Conservation (phyloP, 306 rosid species). For the Vicia faba region DNA sequence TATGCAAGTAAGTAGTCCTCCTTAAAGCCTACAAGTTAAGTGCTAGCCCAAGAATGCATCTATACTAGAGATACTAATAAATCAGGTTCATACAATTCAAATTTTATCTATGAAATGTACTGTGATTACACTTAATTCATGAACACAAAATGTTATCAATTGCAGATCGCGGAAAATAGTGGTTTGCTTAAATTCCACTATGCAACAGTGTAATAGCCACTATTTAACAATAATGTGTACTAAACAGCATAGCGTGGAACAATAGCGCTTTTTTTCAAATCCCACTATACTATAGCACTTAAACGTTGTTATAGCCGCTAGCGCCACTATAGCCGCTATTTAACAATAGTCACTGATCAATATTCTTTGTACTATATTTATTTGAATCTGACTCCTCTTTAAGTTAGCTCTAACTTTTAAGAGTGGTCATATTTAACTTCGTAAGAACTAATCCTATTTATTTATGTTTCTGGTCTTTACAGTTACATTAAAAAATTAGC, state of each 20-base stretch:
- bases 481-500: constrained; percentile 23
- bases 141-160: not conserved
- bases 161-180: too few relatives aligned
- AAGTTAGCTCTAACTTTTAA: not conserved
- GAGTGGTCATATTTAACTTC: not conserved
- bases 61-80: constrained; percentile 10
- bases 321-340: too few relatives aligned
- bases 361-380: not conserved
- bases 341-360: too few relatives aligned
- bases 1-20: not conserved
- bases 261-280: too few relatives aligned
- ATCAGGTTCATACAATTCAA: constrained; percentile 13
- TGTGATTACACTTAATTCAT: constrained; percentile 20
- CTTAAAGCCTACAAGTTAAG: constrained; percentile 26
- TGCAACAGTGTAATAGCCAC: too few relatives aligned
- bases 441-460: not conserved
- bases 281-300: too few relatives aligned
- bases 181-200: too few relatives aligned
- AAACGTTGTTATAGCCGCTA: too few relatives aligned
- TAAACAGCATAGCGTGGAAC: too few relatives aligned
- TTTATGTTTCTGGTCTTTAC: constrained; percentile 10
- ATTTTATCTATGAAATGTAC: constrained; percentile 14
- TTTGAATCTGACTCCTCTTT: not conserved
- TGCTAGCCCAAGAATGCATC: constrained; percentile 14
- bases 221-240: too few relatives aligned